phyloP scores from a whole-genome alignment of 495 filamentous ascomycete genomes.

The Podospora bellae-mahoneyi region DNA sequence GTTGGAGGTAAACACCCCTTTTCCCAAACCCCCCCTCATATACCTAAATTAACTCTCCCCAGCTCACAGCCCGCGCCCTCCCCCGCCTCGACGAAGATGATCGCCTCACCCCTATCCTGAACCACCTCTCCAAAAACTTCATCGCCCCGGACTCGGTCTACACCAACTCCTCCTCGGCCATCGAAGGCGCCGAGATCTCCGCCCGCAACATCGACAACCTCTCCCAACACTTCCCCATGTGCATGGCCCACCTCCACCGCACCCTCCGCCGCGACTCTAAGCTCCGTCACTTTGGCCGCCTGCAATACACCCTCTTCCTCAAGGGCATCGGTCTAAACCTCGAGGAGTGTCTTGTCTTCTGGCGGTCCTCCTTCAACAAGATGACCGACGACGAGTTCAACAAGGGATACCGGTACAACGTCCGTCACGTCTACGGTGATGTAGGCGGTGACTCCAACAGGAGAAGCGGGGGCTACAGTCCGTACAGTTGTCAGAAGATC shows the following conservation, averaged over 20 bases:
- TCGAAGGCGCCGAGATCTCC: slow-evolving; percentile 66
- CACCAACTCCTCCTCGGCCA: slow-evolving; percentile 48
- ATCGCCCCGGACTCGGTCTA: slow-evolving; percentile 82
- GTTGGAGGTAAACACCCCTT: slow-evolving; percentile 56
- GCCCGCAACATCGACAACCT: slow-evolving; percentile 79
- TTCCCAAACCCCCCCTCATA: neutral
- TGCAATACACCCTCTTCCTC: slow-evolving; percentile 95
- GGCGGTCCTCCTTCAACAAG: slow-evolving; percentile 78
- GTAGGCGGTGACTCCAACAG: slow-evolving; percentile 90
- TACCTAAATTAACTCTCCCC: slow-evolving; percentile 29
- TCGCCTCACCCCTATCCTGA: slow-evolving; percentile 86
- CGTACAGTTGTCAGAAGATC: slow-evolving; percentile 92
- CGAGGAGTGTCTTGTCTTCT: slow-evolving; percentile 92
- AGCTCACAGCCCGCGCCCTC: slow-evolving; percentile 79
- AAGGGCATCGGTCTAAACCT: slow-evolving; percentile 92
- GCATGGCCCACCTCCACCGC: slow-evolving; percentile 87
- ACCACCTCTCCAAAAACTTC: slow-evolving; percentile 90
- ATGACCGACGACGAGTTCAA: slow-evolving; percentile 90
- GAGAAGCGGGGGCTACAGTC: slow-evolving; percentile 78
- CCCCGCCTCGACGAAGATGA: slow-evolving; percentile 96
- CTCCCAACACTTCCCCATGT: slow-evolving; percentile 83
- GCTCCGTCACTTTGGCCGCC: slow-evolving; percentile 87
- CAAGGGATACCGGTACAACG: slow-evolving; percentile 95
- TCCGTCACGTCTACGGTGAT: slow-evolving; percentile 89
- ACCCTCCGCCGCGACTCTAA: slow-evolving; percentile 79